These are phyloP conservation scores for Apiospora malaysiana DNA, from an alignment of 2,329 filamentous ascomycete species.

Conservation along the genomic window DNA sequence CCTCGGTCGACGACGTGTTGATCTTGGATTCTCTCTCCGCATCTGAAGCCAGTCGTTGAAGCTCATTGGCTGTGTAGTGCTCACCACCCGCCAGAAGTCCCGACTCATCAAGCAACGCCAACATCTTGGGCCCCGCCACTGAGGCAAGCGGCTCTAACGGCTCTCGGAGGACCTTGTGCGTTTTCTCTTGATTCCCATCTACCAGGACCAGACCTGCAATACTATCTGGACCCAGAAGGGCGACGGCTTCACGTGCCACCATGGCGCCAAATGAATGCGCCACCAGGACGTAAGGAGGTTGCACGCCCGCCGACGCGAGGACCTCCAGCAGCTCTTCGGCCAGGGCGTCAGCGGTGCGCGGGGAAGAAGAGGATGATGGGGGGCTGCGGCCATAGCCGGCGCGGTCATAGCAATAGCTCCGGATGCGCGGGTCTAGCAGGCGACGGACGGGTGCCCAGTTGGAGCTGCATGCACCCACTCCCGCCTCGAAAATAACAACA, in stretches of 20 bases:
- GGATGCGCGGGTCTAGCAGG: constrained; percentile 21
- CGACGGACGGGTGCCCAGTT: constrained; percentile 21
- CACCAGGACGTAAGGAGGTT: neutral
- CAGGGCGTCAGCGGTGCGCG: neutral
- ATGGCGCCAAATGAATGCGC: constrained; percentile 7
- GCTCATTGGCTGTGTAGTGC: neutral
- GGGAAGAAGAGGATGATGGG: neutral
- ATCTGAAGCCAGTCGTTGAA: neutral
- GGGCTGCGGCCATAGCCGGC: constrained; percentile 23
- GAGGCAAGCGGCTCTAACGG: neutral
- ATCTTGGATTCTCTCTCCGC: neutral
- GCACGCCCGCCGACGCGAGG: neutral
- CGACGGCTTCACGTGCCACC: constrained; percentile 1
- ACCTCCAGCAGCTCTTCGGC: neutral
- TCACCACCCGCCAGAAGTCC: constrained; percentile 3
- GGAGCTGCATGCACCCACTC: constrained; percentile 23
- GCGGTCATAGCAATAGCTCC: constrained; percentile 25
- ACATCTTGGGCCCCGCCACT: neutral
- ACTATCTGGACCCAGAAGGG: neutral
- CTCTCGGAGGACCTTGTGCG: neutral
- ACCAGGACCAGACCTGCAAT: neutral
- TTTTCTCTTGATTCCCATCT: neutral
- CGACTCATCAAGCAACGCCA: constrained; percentile 8
- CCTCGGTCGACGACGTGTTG: neutral
- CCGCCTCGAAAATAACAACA: constrained; percentile 23